phyloP scores from a whole-genome alignment of 2,329 filamentous ascomycete species.

The Endocalyx cinctus region DNA sequence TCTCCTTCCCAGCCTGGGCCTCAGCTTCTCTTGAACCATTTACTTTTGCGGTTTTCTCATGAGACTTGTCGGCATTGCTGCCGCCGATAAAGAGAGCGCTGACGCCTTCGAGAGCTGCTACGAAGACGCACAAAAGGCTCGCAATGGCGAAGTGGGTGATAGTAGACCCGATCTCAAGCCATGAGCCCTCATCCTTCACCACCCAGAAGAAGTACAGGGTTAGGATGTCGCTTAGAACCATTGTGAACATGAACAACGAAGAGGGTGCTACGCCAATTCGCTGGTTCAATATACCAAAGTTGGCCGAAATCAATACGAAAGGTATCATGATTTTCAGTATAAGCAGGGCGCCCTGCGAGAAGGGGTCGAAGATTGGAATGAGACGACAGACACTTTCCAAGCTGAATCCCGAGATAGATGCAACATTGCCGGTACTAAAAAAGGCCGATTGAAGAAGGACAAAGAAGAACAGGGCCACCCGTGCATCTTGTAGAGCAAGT shows the following conservation, averaged over 20 bases:
- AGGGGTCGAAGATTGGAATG: constrained; percentile 88
- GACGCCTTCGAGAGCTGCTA: constrained; percentile 78
- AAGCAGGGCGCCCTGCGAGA: constrained; percentile 82
- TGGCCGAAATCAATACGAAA: constrained; percentile 87
- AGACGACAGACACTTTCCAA: constrained; percentile 85
- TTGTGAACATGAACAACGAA: constrained; percentile 89
- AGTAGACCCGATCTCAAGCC: constrained; percentile 95
- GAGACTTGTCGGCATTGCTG: constrained; percentile 56
- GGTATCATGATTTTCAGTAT: constrained; percentile 89
- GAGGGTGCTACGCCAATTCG: constrained; percentile 79
- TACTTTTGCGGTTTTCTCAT: constrained; percentile 4
- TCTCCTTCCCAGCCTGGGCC: too few species aligned
- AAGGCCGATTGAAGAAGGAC: constrained; percentile 92
- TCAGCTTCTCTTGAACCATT: too few species aligned
- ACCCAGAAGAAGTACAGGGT: constrained; percentile 98
- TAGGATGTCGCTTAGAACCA: constrained; percentile 84
- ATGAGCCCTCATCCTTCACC: constrained; percentile 92
- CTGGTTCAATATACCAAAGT: constrained; percentile 87
- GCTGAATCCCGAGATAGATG: constrained; percentile 88
- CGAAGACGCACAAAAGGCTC: constrained; percentile 83
- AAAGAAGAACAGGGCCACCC: constrained; percentile 91
- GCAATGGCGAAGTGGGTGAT: constrained; percentile 96
- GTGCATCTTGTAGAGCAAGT: constrained; percentile 75
- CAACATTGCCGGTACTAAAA: constrained; percentile 95
- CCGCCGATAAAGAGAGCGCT: constrained; percentile 80